Evolutionary conservation across 2,329 filamentous ascomycete species (phyloP).

Genomic region (Grosmannia serpens): DNA sequence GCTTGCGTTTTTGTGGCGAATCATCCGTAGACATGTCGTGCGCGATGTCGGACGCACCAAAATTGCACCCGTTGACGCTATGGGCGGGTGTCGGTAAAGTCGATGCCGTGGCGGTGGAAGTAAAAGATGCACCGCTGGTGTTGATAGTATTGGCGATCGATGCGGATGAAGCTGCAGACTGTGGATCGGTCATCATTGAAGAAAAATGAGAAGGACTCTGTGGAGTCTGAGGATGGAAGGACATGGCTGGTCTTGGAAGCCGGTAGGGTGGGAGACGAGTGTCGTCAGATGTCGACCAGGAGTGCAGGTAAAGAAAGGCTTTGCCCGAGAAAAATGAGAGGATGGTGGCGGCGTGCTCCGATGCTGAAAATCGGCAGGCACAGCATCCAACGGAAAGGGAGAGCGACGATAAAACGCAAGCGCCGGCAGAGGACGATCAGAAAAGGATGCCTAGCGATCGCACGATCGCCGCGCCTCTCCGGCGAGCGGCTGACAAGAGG

Average conservation of each 20-base stretch:
- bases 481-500: conserved; percentile 7
- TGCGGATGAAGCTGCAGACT: conserved; percentile 20
- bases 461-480: conserved; percentile 4
- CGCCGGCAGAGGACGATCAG: background rate
- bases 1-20: conserved; percentile 51
- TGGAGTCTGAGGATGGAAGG: conserved; percentile 56
- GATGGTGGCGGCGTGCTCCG: background rate
- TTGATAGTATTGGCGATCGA: conserved; percentile 27
- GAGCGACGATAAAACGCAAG: background rate
- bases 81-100: conserved; percentile 51
- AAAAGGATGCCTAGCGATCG: conserved; percentile 1
- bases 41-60: conserved; percentile 28
- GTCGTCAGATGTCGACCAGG: conserved; percentile 16
- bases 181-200: conserved; percentile 40
- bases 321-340: conserved; percentile 1
- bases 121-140: conserved; percentile 29
- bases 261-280: background rate
- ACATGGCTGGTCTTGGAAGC: conserved; percentile 37
- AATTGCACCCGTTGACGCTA: conserved; percentile 46
- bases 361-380: background rate
- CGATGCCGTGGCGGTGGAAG: conserved; percentile 31
- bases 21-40: conserved; percentile 33
- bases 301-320: conserved; percentile 11
- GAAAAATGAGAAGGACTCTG: conserved; percentile 55
- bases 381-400: background rate